These are phyloP conservation scores for Pseudognaphalium luteoalbum DNA, from an alignment of 129 eudicot genomes.

Conservation along the genomic window DNA sequence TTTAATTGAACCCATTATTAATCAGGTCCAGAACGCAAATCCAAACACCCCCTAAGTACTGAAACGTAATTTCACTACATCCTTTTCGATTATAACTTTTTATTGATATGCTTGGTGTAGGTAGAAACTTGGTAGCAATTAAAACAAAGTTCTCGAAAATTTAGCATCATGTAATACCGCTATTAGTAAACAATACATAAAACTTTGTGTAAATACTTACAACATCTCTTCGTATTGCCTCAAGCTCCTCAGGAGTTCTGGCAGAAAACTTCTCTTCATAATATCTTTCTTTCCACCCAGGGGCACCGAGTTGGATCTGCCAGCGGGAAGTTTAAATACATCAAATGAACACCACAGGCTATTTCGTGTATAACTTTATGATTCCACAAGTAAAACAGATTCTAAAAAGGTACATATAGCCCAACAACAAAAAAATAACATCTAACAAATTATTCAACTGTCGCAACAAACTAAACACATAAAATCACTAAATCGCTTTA, in stretches of 20 bases:
- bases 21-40: not conserved
- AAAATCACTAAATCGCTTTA: not conserved
- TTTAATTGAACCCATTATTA: not conserved
- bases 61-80: not conserved
- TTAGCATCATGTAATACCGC: not conserved
- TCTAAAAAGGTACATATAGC: not conserved
- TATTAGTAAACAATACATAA: not conserved
- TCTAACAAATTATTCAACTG: not conserved
- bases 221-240: conserved; percentile 36
- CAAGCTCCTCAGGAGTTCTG: conserved; percentile 34
- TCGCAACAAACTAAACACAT: not conserved
- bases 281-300: conserved; percentile 43
- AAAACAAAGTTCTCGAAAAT: not conserved
- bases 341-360: not conserved
- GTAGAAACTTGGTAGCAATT: conserved; percentile 9
- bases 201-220: conserved; percentile 21
- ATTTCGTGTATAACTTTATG: not conserved
- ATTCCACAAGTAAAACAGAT: not conserved
- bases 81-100: not conserved
- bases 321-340: not conserved
- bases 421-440: not conserved
- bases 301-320: conserved; percentile 33
- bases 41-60: not conserved
- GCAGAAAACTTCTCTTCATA: conserved; percentile 40
- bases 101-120: not conserved